Percentiles rank a stretch among this genome's conserved stretches.
These are phyloP conservation scores for Schizosaccharomyces japonicus DNA, from an alignment of 805 yeast genomes.

Conservation along the genomic window DNA sequence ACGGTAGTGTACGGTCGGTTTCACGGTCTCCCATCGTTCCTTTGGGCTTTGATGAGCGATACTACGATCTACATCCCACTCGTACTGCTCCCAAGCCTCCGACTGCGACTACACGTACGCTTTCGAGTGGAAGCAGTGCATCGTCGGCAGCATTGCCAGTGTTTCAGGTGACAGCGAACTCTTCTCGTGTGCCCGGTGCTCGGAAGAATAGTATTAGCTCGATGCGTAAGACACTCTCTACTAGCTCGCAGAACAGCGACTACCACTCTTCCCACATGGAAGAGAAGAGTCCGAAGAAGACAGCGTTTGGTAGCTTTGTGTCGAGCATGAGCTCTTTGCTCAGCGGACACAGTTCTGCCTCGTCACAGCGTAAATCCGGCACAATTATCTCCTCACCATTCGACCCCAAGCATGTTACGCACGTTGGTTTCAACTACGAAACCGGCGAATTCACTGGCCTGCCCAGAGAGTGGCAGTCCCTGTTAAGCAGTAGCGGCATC, in stretches of 20 bases:
- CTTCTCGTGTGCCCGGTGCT: no score
- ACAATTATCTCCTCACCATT: conserved; percentile 64
- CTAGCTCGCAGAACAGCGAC: no score
- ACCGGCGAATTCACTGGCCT: conserved; percentile 49
- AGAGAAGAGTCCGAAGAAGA: neutral
- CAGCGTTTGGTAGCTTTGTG: conserved; percentile 1
- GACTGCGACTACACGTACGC: neutral
- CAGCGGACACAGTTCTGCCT: neutral
- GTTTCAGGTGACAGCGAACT: no score
- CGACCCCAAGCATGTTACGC: conserved; percentile 71
- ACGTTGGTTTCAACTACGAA: conserved; percentile 53
- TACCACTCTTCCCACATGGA: no score
- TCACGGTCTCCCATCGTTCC: no score
- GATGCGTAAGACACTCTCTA: neutral
- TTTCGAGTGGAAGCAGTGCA: no score
- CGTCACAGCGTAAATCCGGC: neutral
- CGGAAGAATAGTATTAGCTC: neutral
- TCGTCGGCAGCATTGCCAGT: no score
- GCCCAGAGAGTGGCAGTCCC: conserved; percentile 64
- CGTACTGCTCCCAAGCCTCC: neutral
- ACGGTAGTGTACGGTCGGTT: no score
- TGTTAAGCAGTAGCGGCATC: conserved; percentile 55
- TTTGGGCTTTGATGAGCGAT: no score
- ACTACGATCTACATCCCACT: no score
- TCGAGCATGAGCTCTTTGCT: conserved; percentile 3